Evolutionary conservation across 768 basidiomycete genomes (phyloP), one percentile per base, ranked within the genome.

Genomic region (Dioszegia crocea): DNA sequence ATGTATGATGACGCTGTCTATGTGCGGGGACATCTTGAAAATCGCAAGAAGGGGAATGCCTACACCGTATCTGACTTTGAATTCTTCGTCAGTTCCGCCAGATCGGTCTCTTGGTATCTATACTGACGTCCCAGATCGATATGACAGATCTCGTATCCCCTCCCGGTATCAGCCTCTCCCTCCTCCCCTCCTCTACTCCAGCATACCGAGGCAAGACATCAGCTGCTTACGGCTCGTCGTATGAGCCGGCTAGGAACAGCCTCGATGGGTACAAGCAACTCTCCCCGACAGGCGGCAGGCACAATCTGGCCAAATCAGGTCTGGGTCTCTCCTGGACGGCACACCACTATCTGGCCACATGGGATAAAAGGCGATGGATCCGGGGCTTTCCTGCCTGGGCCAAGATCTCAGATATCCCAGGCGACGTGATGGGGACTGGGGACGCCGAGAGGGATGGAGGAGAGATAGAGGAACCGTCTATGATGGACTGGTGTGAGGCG

Each of bases 401-500:
- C 83, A 83, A 84, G 64, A 52, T 60, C 40, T 24, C 54, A 24
- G 44, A 45, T 24, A 19, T 45, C n/a, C 54, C 26, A 11, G 30
- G 45, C 19, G 52, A 61, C 29, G 26, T 8, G 1, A 24, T 10
- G 17, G n/a, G 26, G 3, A 68, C 74, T 26, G 84, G 83, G 82
- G 44, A 17, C 33, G 33, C 14, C 17, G 70, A 62, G 17, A 17
- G n/a, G 16, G 38, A 33, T 3, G 2, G 12, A 0, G 44, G 5
- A 19, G n/a, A 16, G 58, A 44, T 30, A n/a, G 21, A 31, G 9
- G 31, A 9, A 31, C 12, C 26, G 12, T 70, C n/a, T n/a, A n/a
- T 89, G 41, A 79, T 87, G 30, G 81, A 86, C 59, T 91, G 89
- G 89, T 88, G 88, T 8, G 88, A 90, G 64, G 85, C 87, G 56